Evolutionary conservation across 257 asterid species (phyloP).

Genomic region (Dorcoceras hygrometricum): DNA sequence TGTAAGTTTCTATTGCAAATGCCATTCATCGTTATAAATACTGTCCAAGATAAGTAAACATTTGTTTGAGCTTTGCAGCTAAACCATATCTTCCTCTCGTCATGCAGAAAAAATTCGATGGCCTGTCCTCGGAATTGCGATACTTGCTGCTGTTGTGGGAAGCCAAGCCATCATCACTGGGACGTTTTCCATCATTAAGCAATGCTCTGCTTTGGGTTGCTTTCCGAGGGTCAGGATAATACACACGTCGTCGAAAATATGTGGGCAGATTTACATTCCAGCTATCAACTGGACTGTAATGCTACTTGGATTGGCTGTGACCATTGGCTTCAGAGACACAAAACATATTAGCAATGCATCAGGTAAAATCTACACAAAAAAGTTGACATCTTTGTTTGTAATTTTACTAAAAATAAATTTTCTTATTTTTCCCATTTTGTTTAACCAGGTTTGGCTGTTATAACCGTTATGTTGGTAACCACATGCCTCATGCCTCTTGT

Average conservation of each 20-base stretch:
- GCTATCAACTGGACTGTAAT: conserved; percentile 91
- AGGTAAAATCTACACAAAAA: conserved; percentile 39
- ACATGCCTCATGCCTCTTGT: conserved; percentile 91
- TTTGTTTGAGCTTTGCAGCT: neutral
- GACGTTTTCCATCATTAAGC: conserved; percentile 90
- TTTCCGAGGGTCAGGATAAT: conserved; percentile 78
- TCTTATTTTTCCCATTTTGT: conserved; percentile 23
- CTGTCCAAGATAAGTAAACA: neutral
- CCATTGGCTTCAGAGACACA: conserved; percentile 83
- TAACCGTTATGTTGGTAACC: conserved; percentile 94
- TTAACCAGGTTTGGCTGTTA: conserved; percentile 83
- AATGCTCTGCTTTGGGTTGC: conserved; percentile 93
- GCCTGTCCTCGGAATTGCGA: conserved; percentile 94
- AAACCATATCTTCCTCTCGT: neutral
- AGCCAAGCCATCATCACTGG: conserved; percentile 97
- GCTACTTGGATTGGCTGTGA: conserved; percentile 89
- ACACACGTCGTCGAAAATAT: conserved; percentile 85
- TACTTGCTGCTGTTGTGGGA: conserved; percentile 97
- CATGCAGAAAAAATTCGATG: conserved; percentile 65
- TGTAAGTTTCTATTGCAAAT: conserved; percentile 5
- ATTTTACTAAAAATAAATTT: neutral
- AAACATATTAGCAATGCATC: conserved; percentile 96
- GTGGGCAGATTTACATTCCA: conserved; percentile 93
- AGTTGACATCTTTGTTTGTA: neutral
- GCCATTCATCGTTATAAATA: neutral